Evolutionary conservation across 257 asterid species (phyloP).

Genomic region (Nicotiana noctiflora): DNA sequence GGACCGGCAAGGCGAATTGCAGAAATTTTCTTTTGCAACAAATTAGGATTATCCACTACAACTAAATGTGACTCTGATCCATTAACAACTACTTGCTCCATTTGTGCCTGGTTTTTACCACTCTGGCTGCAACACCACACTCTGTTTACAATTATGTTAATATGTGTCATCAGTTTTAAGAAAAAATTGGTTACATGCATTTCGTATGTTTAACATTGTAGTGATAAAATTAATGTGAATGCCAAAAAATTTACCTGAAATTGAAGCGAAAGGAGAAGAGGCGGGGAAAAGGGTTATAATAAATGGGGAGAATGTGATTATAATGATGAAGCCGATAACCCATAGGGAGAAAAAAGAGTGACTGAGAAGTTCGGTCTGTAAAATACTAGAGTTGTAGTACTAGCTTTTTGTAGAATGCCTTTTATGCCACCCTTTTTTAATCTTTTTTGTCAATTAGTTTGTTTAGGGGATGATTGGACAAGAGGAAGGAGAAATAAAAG

Average conservation of each 20-base stretch:
- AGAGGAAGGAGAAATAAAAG: too few species aligned
- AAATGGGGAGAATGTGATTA: constrained; percentile 12
- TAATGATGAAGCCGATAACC: constrained; percentile 24
- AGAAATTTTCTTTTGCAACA: constrained; percentile 50
- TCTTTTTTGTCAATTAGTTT: neutral
- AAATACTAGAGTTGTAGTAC: neutral
- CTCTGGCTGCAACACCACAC: constrained; percentile 27
- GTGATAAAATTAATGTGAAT: neutral
- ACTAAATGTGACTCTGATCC: constrained; percentile 51
- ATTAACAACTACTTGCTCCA: constrained; percentile 56
- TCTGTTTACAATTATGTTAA: neutral
- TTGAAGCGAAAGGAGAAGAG: constrained; percentile 13
- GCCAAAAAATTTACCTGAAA: neutral
- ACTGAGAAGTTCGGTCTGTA: neutral
- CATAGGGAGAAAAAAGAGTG: constrained; percentile 20
- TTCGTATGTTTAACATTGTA: neutral
- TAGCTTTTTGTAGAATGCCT: too few species aligned
- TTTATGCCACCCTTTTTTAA: neutral
- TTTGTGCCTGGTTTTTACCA: constrained; percentile 21
- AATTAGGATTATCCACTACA: constrained; percentile 44
- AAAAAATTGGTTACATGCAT: neutral
- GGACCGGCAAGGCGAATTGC: constrained; percentile 54
- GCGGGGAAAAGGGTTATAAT: constrained; percentile 17
- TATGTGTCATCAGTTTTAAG: neutral
- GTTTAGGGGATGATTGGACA: too few species aligned